Evolutionary conservation across 495 filamentous ascomycete species (phyloP), one percentile per base, ranked within the genome.

Genomic region (Trichoderma orchidacearum): DNA sequence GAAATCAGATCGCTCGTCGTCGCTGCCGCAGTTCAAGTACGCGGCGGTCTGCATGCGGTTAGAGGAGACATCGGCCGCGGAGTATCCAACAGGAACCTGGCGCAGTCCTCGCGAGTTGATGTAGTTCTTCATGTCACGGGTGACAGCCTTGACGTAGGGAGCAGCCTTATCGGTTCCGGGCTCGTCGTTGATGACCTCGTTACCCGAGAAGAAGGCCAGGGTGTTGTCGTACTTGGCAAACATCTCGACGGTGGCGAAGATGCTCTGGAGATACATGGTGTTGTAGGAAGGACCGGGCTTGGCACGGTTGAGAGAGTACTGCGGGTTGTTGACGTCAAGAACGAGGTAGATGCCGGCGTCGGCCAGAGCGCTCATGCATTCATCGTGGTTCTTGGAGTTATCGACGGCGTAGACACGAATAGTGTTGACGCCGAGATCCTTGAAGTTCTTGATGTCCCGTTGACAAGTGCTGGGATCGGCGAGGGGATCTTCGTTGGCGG

Each of bases 21-120:
- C 87, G 41, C 80, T 74, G 58, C 93, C 93, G 66, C 92, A 97
- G 80, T 96, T 95, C 81, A 97, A 88, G 78, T 91, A 96, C 53
- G 85, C 60, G 23, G 91, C 89, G 72, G 91, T 89, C 75, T 96
- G 82, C 65, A 86, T 80, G 65, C 91, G 89, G 72, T 95, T 95
- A 60, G 83, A 79, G 54, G 86, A 75, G 38, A 94, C 86, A 69
- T 95, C 89, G 18, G 84, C 86, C 32, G 92, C 91, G 60, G 90
- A 94, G 73, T 97, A 97, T 59, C 92, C 92, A 55, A 96, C 89
- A 29, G 92, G 91, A 54, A 97, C 82, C 51, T 78, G 68, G 56
- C 92, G 86, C 62, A 90, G 85, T 41, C 82, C 80, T n/a, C 81
- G 84, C 30, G 71, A 77, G 36, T 75, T 76, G 64, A 96, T 86